These are phyloP conservation scores for Alternaria triticimaculans DNA, from an alignment of 2,329 filamentous ascomycete genomes.

Conservation along the genomic window DNA sequence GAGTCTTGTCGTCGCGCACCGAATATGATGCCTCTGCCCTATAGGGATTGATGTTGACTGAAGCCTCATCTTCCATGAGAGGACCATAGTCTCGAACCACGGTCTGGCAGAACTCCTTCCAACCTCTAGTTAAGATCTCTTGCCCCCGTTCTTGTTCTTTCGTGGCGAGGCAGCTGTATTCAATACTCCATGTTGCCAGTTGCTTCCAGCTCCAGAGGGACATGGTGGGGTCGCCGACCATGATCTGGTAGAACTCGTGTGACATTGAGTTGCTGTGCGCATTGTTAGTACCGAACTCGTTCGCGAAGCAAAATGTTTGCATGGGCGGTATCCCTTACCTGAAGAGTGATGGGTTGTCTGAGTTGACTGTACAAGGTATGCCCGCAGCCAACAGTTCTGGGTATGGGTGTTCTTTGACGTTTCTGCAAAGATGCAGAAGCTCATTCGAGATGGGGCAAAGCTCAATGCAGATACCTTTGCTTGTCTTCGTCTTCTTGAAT, in stretches of 20 bases:
- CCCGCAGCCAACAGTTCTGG: conserved; percentile 74
- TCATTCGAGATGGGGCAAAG: conserved; percentile 81
- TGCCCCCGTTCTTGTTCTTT: conserved; percentile 50
- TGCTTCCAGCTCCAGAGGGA: conserved; percentile 75
- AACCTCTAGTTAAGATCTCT: conserved; percentile 60
- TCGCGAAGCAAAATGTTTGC: not conserved
- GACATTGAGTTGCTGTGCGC: conserved; percentile 68
- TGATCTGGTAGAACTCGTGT: conserved; percentile 79
- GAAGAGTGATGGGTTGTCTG: conserved; percentile 77
- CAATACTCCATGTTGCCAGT: conserved; percentile 55
- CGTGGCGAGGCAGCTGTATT: conserved; percentile 51
- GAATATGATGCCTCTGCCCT: conserved; percentile 11
- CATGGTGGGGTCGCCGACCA: conserved; percentile 72
- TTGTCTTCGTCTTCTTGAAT: conserved; percentile 55
- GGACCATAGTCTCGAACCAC: conserved; percentile 53
- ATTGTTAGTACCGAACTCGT: not conserved
- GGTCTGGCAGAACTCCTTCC: conserved; percentile 65
- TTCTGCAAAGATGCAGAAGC: conserved; percentile 71
- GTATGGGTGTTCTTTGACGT: conserved; percentile 69
- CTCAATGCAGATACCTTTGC: conserved; percentile 68
- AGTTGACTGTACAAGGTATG: conserved; percentile 75
- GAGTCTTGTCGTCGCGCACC: not conserved
- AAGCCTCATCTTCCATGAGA: conserved; percentile 1
- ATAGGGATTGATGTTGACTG: not conserved
- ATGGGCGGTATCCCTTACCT: conserved; percentile 52